Conservation (phyloP, 768 basidiomycete species). For the Trametes meyenii region DNA sequence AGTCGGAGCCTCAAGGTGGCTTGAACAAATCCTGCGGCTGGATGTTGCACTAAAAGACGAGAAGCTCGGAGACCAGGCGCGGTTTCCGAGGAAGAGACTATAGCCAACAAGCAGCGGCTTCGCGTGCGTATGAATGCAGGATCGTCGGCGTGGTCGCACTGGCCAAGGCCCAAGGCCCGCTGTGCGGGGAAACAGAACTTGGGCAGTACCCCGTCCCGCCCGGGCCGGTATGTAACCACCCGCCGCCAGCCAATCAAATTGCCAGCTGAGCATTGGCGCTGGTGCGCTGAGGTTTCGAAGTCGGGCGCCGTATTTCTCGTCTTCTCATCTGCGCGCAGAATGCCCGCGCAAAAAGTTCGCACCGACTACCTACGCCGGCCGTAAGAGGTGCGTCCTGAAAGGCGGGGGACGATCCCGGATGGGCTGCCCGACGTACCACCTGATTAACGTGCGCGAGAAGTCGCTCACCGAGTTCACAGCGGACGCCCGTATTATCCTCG, state of each 20-base stretch:
- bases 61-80: constrained; percentile 2
- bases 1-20: too few species aligned
- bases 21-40: neutral
- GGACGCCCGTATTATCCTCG: neutral
- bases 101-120: neutral
- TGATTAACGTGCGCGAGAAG: constrained; percentile 8
- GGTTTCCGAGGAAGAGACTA: constrained; percentile 12
- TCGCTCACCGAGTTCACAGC: neutral
- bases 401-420: constrained; percentile 4
- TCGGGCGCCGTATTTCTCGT: neutral
- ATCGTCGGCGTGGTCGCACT: constrained; percentile 7
- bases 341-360: neutral
- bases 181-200: constrained; percentile 1
- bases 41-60: neutral
- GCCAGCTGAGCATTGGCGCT: neutral
- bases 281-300: neutral
- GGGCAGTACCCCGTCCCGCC: neutral
- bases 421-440: constrained; percentile 2
- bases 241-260: constrained; percentile 1
- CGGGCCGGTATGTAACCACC: neutral
- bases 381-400: neutral
- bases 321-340: neutral
- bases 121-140: neutral
- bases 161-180: neutral
- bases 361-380: neutral